A percentile compares a stretch with the other conserved stretches of the same genome.
phyloP scores from a whole-genome alignment of 2,329 filamentous ascomycete species.

The Cladosporium phlei region DNA sequence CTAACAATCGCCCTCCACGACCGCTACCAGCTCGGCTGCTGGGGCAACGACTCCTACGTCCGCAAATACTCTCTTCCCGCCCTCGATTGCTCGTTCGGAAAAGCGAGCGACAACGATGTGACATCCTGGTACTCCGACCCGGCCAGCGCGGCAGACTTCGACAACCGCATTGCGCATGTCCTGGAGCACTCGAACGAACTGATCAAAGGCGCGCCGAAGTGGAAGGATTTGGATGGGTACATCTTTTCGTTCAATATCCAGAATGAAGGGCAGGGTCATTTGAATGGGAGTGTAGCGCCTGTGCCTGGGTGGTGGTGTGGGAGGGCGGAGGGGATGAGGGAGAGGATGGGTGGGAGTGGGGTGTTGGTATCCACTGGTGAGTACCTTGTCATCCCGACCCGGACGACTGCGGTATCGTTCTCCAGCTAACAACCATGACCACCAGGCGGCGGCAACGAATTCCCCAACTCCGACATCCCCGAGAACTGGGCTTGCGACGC shows the following conservation, averaged over 20 bases:
- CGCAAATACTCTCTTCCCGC: background rate
- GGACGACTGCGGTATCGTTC: too few species aligned
- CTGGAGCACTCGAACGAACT: background rate
- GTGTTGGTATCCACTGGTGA: conserved; percentile 1
- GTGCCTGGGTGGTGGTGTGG: conserved; percentile 3
- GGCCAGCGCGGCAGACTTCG: background rate
- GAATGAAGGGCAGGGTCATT: conserved; percentile 3
- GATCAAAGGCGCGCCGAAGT: background rate
- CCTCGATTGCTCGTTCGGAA: conserved; percentile 1
- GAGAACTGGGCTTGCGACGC: conserved; percentile 6
- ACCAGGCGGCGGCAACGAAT: conserved; percentile 1
- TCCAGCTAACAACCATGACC: too few species aligned
- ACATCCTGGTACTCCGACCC: background rate
- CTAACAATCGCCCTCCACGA: background rate
- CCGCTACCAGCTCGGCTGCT: conserved; percentile 3
- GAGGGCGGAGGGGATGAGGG: background rate
- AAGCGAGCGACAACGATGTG: conserved; percentile 6
- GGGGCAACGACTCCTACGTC: conserved; percentile 4
- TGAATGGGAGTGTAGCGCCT: background rate
- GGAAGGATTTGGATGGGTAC: background rate
- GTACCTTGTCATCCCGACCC: background rate
- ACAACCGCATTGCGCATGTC: conserved; percentile 1
- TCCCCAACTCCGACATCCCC: conserved; percentile 1
- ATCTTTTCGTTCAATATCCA: conserved; percentile 5
- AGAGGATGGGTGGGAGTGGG: background rate